Base-by-base conservation (phyloP, 805 yeast species). In the Myxozyma neotropica region DNA sequence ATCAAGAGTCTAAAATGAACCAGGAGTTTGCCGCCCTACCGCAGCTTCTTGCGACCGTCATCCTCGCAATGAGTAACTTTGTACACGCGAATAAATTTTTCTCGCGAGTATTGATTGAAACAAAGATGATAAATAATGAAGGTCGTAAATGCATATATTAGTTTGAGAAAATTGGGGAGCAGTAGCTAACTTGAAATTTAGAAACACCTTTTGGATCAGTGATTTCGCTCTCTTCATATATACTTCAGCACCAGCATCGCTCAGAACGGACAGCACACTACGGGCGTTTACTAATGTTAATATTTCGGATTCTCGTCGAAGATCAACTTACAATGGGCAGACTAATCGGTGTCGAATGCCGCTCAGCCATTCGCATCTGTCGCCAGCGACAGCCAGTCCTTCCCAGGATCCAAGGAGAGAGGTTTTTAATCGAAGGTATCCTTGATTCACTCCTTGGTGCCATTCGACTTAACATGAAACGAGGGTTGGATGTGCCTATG, bases 61-160 rank as follows among this genome's bases (percentile, higher is more conserved):
- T 62, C 27, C 69, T 67, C 49, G 74, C 67, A 7, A 63, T 72
- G 19, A 70, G 73, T 57, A 75, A 74, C 55, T 76, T 76, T 49
- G 64, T 68, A 4, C 67, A 66, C n/a, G 71, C 71, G 36, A 77
- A 76, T 63, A 68, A 70, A 24, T 67, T 69, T 39, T 77, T 75
- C 59, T 66, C 73, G 4, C 54, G 68, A 29, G 59, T 62, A 43
- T 65, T 74, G 33, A 63, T 68, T 17, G 68, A 71, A 17, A 59
- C 71, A 36, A 67, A 60, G 36, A 40, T 50, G 12, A 57, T 42
- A 24, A 51, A 54, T 24, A 55, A 59, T 26, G 61, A 54, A 49
- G 65, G 60, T 50, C 38, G 19, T 43, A 24, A 5, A 36, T 39
- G 33, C 35, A 50, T 45, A 33, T 29, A 13, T 45, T 17, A 27